Percentiles rank a stretch among this genome's conserved stretches.
phyloP scores from a whole-genome alignment of 228 moss, liverwort and hornwort genomes.

The Sphagnum fallax region DNA sequence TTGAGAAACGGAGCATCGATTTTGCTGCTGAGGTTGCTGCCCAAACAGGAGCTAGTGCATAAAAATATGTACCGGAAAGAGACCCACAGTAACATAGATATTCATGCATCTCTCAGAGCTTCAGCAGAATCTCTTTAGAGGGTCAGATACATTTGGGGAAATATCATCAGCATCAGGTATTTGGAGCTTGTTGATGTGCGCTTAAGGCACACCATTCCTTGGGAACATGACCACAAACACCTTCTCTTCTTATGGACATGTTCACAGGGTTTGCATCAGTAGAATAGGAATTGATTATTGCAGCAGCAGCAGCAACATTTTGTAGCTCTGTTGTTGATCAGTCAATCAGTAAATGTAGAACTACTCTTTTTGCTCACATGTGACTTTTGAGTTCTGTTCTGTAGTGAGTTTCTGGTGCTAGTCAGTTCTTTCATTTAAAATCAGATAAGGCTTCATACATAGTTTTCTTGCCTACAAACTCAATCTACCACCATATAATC shows the following conservation, averaged over 20 bases:
- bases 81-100: not conserved
- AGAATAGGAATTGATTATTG: not conserved
- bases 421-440: not conserved
- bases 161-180: too few species aligned
- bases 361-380: too few species aligned
- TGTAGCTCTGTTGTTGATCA: not conserved
- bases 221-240: not conserved
- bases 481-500: not conserved
- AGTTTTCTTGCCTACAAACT: not conserved
- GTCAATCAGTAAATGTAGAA: not conserved
- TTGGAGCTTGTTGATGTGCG: too few species aligned
- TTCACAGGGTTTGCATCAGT: not conserved
- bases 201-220: not conserved
- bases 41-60: constrained; percentile 45
- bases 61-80: constrained; percentile 6
- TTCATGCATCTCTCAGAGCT: not conserved
- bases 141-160: too few species aligned
- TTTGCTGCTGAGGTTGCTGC: constrained; percentile 96
- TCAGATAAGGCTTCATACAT: not conserved
- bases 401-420: not conserved
- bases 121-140: not conserved
- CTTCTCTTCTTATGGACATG: not conserved
- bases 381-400: too few species aligned
- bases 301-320: not conserved
- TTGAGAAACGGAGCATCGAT: constrained; percentile 71